Evolutionary conservation across 2,329 filamentous ascomycete species (phyloP), one percentile per base, ranked within the genome.

Genomic region (Calonectria hawksworthii): DNA sequence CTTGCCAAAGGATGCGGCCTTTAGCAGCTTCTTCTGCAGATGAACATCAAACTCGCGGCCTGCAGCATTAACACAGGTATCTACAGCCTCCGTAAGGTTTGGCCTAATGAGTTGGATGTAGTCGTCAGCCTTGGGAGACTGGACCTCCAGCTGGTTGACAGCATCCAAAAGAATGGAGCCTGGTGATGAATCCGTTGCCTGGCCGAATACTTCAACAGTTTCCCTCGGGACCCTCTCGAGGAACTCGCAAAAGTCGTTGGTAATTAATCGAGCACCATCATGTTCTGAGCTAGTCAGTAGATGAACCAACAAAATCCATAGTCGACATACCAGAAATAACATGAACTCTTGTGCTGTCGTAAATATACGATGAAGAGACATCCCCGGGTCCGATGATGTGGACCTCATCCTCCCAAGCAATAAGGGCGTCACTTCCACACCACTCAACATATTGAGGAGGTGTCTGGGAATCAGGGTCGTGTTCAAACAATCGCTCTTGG

Each of bases 391-490:
- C 97, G 74, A 99, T 94, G 34, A 99, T 90, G 82, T 98, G 97
- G 5, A 99, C 93, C 84, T 99, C 97, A 82, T 99, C 97, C 82
- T 99, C 97, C 97, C 97, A 99, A 0, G 96, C 96, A 80, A 99
- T 92, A 34, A 98, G 94, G 18, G 96, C 95, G 84, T 99, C 96
- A 80, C 97, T 96, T 7, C 97, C 97, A 84, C 97, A 99, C 97
- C 97, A 99, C 80, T 97, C 94, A 75, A 99, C 90, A 77, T 97
- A 95, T 80, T 95, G 94, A 4, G 97, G 97, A 1, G 93, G 90
- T 7, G 95, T 98, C 83, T 94, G 94, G 13, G 95, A 96, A 78
- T 93, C 93, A 0, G 96, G 96, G 81, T 98, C 93, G 83, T 99
- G 96, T 85, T 99, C 96, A 83, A 96, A 96, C 76, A 98, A 89